Conservation (phyloP, 2,329 filamentous ascomycete species). For the Cytospora piceae region DNA sequence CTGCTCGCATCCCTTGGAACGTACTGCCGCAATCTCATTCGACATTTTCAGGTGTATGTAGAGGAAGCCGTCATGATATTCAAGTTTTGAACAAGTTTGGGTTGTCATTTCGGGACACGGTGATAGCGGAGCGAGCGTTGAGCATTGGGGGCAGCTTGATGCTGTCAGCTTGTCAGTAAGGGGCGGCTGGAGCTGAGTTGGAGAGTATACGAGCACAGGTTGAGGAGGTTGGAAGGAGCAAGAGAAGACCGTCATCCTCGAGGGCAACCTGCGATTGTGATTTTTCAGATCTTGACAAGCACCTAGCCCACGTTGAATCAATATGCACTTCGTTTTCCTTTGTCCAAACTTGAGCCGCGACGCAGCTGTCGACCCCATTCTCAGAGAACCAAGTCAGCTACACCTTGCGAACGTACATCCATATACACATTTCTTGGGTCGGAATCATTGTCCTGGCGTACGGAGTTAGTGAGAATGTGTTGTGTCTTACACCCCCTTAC, state of each 20-base stretch:
- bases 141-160: slow-evolving; percentile 5
- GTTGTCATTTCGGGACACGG: slow-evolving; percentile 12
- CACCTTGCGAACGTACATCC: slow-evolving; percentile 5
- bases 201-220: slow-evolving; percentile 1
- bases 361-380: slow-evolving; percentile 2
- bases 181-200: slow-evolving; percentile 13
- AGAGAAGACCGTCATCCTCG: neutral
- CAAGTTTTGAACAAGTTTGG: slow-evolving; percentile 7
- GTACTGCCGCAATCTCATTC: slow-evolving; percentile 9
- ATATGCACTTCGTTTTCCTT: slow-evolving; percentile 20
- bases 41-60: slow-evolving; percentile 14
- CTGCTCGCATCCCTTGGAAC: neutral
- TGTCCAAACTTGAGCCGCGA: slow-evolving; percentile 7
- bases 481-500: neutral
- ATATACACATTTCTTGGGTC: slow-evolving; percentile 7
- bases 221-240: neutral
- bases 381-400: slow-evolving; percentile 3
- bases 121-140: slow-evolving; percentile 6
- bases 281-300: slow-evolving; percentile 4
- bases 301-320: slow-evolving; percentile 17
- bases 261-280: neutral
- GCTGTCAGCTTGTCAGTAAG: neutral
- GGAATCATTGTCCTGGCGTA: neutral
- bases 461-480: neutral
- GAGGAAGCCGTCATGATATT: slow-evolving; percentile 5